These are phyloP conservation scores for Comarum palustre DNA, from an alignment of 306 rosid species.

Conservation along the genomic window DNA sequence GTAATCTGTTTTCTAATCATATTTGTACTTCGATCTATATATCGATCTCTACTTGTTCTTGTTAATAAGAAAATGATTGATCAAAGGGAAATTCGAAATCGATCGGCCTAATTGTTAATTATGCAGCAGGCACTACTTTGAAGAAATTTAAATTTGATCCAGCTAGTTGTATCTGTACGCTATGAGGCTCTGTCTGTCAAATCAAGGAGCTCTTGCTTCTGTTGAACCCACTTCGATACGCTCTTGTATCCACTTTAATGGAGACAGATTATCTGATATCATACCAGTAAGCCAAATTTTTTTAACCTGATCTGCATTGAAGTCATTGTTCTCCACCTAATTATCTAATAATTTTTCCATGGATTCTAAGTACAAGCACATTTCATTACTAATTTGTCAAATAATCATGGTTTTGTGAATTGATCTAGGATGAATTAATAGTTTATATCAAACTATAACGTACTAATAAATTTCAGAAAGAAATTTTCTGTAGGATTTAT, in stretches of 20 bases:
- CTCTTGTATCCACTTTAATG: constrained; percentile 8
- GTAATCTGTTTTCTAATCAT: too few relatives aligned
- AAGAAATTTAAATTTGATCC: neutral
- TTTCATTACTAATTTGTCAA: neutral
- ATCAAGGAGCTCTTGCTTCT: neutral
- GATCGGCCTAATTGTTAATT: too few relatives aligned
- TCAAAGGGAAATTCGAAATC: too few relatives aligned
- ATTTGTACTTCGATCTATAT: too few relatives aligned
- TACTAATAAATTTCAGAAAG: too few relatives aligned
- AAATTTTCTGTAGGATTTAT: too few relatives aligned
- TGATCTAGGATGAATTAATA: too few relatives aligned
- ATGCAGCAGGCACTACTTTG: neutral
- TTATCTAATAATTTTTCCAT: neutral
- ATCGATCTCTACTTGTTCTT: too few relatives aligned
- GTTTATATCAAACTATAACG: neutral
- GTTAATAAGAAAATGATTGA: too few relatives aligned
- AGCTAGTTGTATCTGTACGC: neutral
- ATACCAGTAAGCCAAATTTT: neutral
- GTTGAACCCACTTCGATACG: constrained; percentile 1
- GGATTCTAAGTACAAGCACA: neutral
- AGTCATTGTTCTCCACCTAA: neutral
- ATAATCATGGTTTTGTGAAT: neutral
- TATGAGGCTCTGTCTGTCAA: neutral
- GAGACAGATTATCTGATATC: constrained; percentile 15
- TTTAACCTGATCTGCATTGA: neutral